Percentiles rank a stretch among this genome's conserved stretches.
Conservation (phyloP, 768 basidiomycete species). For the Polyporus arcularius region DNA sequence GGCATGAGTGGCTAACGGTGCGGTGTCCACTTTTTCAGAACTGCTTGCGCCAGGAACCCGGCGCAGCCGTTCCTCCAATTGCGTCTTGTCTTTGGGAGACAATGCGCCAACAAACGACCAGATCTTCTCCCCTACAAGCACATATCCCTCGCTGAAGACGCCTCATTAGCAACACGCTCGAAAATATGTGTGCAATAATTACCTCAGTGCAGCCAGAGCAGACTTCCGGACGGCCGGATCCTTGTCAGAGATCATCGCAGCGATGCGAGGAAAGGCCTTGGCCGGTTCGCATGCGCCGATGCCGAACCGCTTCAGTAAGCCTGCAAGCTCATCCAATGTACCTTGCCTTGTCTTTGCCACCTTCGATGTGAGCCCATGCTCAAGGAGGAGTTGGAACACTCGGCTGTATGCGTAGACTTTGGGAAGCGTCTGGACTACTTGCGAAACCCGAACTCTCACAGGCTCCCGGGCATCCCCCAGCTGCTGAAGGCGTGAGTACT, state of each 20-base stretch:
- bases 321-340: constrained; percentile 77
- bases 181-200: constrained; percentile 20
- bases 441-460: constrained; percentile 76
- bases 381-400: constrained; percentile 83
- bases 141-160: constrained; percentile 69
- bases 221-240: constrained; percentile 89
- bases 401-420: constrained; percentile 94
- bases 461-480: constrained; percentile 91
- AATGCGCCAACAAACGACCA: constrained; percentile 78
- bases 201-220: constrained; percentile 81
- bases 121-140: constrained; percentile 81
- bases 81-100: constrained; percentile 86
- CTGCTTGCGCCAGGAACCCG: constrained; percentile 72
- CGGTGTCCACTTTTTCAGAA: constrained; percentile 41
- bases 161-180: not conserved
- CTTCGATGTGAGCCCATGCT: constrained; percentile 87
- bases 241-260: constrained; percentile 82
- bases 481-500: constrained; percentile 40
- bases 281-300: constrained; percentile 77
- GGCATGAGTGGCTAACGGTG: constrained; percentile 47
- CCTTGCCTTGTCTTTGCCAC: constrained; percentile 91
- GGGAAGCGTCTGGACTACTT: constrained; percentile 81
- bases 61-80: constrained; percentile 86
- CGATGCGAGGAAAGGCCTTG: constrained; percentile 79
- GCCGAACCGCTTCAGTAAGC: constrained; percentile 79